Percentiles rank a stretch among this genome's conserved stretches.
phyloP scores from a whole-genome alignment of 2,329 filamentous ascomycete species.

The Didymella lethalis region DNA sequence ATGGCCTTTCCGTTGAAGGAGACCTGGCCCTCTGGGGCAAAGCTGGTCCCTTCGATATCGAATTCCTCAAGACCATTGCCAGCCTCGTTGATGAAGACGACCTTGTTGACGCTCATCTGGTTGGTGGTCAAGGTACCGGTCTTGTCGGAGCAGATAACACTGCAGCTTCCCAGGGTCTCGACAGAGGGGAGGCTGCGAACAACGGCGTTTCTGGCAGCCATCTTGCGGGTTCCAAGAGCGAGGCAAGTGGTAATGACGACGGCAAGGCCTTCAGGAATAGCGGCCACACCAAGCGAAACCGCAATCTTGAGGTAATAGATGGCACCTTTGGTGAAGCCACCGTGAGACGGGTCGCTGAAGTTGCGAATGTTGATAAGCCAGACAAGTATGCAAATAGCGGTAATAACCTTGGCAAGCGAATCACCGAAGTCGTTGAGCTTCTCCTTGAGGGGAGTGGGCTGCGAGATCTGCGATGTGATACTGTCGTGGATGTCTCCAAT shows the following conservation, averaged over 20 bases:
- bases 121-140: constrained; percentile 98
- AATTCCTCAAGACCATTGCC: constrained; percentile 82
- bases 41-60: constrained; percentile 91
- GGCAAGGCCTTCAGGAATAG: constrained; percentile 95
- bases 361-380: constrained; percentile 99
- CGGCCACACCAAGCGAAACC: constrained; percentile 95
- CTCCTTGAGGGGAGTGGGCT: constrained; percentile 96
- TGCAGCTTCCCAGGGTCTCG: constrained; percentile 97
- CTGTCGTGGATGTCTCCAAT: constrained; percentile 99
- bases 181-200: constrained; percentile 96
- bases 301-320: constrained; percentile 99
- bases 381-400: constrained; percentile 92
- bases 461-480: constrained; percentile 96
- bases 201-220: constrained; percentile 98
- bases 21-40: constrained; percentile 81
- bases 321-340: constrained; percentile 92
- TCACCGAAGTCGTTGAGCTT: constrained; percentile 99
- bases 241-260: constrained; percentile 99
- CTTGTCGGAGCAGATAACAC: constrained; percentile 99
- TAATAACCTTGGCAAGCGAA: constrained; percentile 95
- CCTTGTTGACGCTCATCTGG: constrained; percentile 97
- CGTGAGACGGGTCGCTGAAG: constrained; percentile 93
- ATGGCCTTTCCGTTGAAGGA: constrained; percentile 72
- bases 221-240: constrained; percentile 94
- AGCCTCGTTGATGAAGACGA: constrained; percentile 80